Percentiles rank a stretch among this genome's conserved stretches.
phyloP scores from a whole-genome alignment of 768 basidiomycete genomes.

The Boletus sensibilis region DNA sequence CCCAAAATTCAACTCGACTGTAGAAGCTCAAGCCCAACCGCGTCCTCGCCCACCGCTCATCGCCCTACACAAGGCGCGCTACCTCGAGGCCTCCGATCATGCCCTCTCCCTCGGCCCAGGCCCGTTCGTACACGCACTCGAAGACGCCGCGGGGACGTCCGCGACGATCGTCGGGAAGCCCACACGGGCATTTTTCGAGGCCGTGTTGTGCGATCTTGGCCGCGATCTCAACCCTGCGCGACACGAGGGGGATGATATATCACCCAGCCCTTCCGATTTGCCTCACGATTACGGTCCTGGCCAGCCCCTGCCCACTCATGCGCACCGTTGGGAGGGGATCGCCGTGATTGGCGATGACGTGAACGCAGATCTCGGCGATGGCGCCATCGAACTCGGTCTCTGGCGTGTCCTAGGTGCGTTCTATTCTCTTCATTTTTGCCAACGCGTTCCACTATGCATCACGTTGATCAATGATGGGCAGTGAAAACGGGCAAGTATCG shows the following conservation, averaged over 20 bases:
- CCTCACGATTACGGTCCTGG: not conserved
- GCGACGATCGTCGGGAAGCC: slow-evolving; percentile 69
- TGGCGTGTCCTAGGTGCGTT: slow-evolving; percentile 60
- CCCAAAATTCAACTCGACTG: no score
- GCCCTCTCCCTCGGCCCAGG: slow-evolving; percentile 65
- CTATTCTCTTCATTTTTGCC: no score
- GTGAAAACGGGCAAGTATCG: slow-evolving; percentile 74
- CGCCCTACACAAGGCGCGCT: slow-evolving; percentile 59
- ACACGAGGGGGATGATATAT: not conserved
- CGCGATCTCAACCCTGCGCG: slow-evolving; percentile 1
- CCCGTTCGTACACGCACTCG: slow-evolving; percentile 65
- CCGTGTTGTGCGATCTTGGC: slow-evolving; percentile 48
- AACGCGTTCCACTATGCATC: no score
- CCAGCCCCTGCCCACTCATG: no score
- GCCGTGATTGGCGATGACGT: slow-evolving; percentile 70
- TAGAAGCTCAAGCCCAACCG: no score
- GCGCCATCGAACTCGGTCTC: slow-evolving; percentile 57
- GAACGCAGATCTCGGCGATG: slow-evolving; percentile 61
- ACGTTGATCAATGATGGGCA: slow-evolving; percentile 17
- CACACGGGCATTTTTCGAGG: slow-evolving; percentile 54
- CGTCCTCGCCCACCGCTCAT: slow-evolving; percentile 41
- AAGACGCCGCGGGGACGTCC: slow-evolving; percentile 46
- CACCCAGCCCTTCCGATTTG: not conserved
- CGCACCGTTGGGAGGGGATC: slow-evolving; percentile 14
- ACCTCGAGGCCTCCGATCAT: slow-evolving; percentile 46